Evolutionary conservation across 257 asterid species (phyloP).

Genomic region (Craterostigma plantagineum): DNA sequence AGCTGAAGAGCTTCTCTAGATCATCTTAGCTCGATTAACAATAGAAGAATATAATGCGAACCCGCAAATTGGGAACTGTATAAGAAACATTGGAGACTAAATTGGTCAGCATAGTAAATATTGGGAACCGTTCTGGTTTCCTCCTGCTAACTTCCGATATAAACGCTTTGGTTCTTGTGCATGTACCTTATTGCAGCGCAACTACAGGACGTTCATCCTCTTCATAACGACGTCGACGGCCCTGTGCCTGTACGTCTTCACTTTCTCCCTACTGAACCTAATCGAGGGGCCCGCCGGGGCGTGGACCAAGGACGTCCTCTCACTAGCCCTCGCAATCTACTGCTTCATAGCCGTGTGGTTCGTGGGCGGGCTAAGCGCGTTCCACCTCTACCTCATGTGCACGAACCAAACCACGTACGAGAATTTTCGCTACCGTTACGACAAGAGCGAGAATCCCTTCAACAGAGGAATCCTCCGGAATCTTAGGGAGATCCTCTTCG

Average conservation of each 20-base stretch:
- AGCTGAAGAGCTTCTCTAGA: too few relatives aligned
- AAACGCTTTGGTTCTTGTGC: too few relatives aligned
- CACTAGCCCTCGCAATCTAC: slow-evolving; percentile 40
- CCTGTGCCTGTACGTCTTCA: slow-evolving; percentile 64
- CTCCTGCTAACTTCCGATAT: too few relatives aligned
- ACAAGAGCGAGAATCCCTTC: slow-evolving; percentile 64
- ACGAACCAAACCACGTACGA: slow-evolving; percentile 86
- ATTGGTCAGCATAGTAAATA: too few relatives aligned
- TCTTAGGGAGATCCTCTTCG: slow-evolving; percentile 44
- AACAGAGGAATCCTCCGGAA: slow-evolving; percentile 36
- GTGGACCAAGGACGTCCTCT: slow-evolving; percentile 34
- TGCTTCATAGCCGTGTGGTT: slow-evolving; percentile 85
- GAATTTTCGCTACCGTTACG: slow-evolving; percentile 75
- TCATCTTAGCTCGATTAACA: too few relatives aligned
- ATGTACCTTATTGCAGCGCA: slow-evolving; percentile 45
- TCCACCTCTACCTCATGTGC: slow-evolving; percentile 65
- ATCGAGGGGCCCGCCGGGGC: slow-evolving; percentile 26
- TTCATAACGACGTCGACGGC: slow-evolving; percentile 56
- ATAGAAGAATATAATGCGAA: too few relatives aligned
- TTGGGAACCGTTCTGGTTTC: too few relatives aligned
- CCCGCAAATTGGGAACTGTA: too few relatives aligned
- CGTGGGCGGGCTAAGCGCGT: slow-evolving; percentile 75
- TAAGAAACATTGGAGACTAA: too few relatives aligned
- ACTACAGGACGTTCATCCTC: slow-evolving; percentile 63
- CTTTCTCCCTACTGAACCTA: slow-evolving; percentile 60